phyloP scores from a whole-genome alignment of 768 basidiomycete species.

The Pholiota conissans region DNA sequence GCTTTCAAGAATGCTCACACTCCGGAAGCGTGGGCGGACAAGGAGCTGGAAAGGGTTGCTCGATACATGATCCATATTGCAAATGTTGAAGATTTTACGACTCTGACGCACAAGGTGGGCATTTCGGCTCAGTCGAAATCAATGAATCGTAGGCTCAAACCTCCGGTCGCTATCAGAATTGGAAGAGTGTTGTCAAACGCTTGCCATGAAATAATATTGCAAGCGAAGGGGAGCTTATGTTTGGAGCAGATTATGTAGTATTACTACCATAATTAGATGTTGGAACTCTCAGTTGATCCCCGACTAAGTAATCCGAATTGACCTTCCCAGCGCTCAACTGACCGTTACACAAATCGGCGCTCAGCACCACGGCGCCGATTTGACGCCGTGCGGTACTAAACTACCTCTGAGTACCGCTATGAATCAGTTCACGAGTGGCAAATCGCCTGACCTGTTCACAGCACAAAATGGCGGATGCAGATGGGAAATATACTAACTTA shows the following conservation, averaged over 20 bases:
- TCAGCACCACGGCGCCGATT: no score
- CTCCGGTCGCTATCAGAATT: constrained; percentile 35
- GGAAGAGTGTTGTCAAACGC: constrained; percentile 49
- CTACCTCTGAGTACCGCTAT: not conserved
- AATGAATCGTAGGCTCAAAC: not conserved
- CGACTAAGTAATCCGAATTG: no score
- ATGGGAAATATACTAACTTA: not conserved
- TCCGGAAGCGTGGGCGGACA: constrained; percentile 58
- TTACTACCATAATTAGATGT: no score
- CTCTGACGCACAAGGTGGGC: constrained; percentile 66
- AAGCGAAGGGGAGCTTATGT: no score
- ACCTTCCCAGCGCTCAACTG: no score
- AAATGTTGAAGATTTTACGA: constrained; percentile 57
- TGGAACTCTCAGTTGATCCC: no score
- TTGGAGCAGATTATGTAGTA: no score
- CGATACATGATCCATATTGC: constrained; percentile 69
- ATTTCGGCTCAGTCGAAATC: not conserved
- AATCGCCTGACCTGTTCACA: not conserved
- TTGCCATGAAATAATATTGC: constrained; percentile 23
- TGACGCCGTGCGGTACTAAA: no score
- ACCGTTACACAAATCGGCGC: no score
- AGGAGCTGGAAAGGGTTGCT: constrained; percentile 66
- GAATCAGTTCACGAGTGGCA: not conserved
- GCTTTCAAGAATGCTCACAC: constrained; percentile 82
- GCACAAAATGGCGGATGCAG: no score